A percentile compares a stretch with the other conserved stretches of the same genome.
phyloP scores from a whole-genome alignment of 2,329 filamentous ascomycete genomes.

The Macrophomina phaseolina region DNA sequence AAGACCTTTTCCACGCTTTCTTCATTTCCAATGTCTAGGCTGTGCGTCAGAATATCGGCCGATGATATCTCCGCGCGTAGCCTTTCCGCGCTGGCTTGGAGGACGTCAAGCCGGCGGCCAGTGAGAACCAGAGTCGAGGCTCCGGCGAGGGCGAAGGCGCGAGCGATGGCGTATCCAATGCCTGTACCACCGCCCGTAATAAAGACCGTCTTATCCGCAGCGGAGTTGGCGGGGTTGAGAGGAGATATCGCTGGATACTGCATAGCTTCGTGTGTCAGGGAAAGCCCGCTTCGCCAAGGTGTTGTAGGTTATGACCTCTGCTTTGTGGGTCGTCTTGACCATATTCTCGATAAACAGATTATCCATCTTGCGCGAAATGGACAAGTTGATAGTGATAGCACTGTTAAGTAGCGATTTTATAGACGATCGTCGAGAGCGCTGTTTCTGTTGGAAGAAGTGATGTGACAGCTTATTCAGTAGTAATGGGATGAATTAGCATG shows the following conservation, averaged over 20 bases:
- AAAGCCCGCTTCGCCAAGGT: too few species aligned
- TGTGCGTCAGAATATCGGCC: slow-evolving; percentile 1
- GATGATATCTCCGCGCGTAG: slow-evolving; percentile 9
- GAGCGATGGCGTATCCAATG: slow-evolving; percentile 36
- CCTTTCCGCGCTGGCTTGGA: slow-evolving; percentile 33
- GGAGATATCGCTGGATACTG: slow-evolving; percentile 38
- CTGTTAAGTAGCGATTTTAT: too few species aligned
- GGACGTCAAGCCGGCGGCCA: slow-evolving; percentile 42
- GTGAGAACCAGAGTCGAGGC: slow-evolving; percentile 48
- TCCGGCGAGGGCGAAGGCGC: slow-evolving; percentile 46
- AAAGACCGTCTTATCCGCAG: slow-evolving; percentile 37
- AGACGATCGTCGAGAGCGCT: too few species aligned
- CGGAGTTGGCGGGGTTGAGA: slow-evolving; percentile 33
- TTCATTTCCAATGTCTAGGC: slow-evolving; percentile 21
- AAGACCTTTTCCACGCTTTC: slow-evolving; percentile 16
- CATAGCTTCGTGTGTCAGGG: too few species aligned
- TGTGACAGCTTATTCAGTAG: too few species aligned
- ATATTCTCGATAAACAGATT: not conserved
- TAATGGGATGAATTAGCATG: too few species aligned
- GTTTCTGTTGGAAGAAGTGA: too few species aligned
- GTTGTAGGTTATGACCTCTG: not conserved
- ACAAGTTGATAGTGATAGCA: too few species aligned
- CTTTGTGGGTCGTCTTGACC: not conserved
- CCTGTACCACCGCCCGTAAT: slow-evolving; percentile 39
- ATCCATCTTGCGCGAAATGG: too few species aligned